Conservation (phyloP, 305 asterid genomes). For the Solanum aculeatissimum region DNA sequence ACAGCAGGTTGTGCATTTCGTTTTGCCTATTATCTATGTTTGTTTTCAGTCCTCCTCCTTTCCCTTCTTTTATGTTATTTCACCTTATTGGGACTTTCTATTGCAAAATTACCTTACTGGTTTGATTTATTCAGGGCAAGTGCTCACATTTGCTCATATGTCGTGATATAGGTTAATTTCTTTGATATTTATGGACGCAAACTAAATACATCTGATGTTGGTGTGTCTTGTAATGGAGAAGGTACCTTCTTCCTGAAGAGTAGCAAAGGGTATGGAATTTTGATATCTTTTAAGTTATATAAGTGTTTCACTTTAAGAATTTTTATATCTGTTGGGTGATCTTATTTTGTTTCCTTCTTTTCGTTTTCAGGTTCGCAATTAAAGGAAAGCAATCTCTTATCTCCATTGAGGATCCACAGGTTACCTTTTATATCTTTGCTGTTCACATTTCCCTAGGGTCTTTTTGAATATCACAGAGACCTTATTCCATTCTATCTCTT, state of each 20-base stretch:
- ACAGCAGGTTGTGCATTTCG: neutral
- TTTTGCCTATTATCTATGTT: neutral
- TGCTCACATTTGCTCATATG: neutral
- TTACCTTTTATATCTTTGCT: conserved; percentile 4
- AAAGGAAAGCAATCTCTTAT: conserved; percentile 53
- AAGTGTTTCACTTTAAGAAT: neutral
- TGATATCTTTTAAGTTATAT: neutral
- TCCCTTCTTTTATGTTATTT: neutral
- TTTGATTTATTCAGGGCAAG: neutral
- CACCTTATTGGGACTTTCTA: neutral
- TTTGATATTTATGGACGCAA: conserved; percentile 89
- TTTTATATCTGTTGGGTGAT: neutral
- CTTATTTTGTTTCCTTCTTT: neutral
- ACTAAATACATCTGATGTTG: conserved; percentile 74
- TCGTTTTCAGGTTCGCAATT: conserved; percentile 42
- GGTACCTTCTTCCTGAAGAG: conserved; percentile 66
- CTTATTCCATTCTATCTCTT: neutral
- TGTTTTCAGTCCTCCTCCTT: neutral
- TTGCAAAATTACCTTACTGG: neutral
- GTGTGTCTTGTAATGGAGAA: conserved; percentile 69
- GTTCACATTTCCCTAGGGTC: neutral
- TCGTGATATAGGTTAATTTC: conserved; percentile 49
- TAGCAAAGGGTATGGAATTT: conserved; percentile 51
- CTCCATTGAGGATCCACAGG: conserved; percentile 97
- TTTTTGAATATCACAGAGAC: neutral